Percentiles rank a stretch among this genome's conserved stretches.
Evolutionary conservation across 345 rosid species (phyloP).

Genomic region (Salix purpurea): DNA sequence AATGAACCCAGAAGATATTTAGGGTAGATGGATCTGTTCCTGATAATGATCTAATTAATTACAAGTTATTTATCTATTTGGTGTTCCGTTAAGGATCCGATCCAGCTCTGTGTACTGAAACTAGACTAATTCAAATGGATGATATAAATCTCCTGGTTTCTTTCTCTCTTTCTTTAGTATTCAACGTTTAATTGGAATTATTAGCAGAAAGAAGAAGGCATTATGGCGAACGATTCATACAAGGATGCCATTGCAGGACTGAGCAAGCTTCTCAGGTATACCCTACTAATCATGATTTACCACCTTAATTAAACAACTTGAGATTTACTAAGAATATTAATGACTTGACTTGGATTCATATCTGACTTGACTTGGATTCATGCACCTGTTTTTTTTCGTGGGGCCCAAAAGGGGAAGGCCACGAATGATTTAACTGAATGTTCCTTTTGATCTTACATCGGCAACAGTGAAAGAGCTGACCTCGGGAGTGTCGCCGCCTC

Average conservation of each 20-base stretch:
- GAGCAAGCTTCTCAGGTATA: slow-evolving; percentile 75
- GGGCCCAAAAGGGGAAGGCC: neutral
- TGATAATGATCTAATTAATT: neutral
- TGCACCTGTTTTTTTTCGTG: neutral
- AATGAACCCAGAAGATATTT: neutral
- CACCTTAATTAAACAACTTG: neutral
- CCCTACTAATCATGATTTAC: neutral
- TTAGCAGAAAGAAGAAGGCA: slow-evolving; percentile 29
- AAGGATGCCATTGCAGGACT: slow-evolving; percentile 75
- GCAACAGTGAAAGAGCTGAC: slow-evolving; percentile 55
- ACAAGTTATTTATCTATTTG: neutral
- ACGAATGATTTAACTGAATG: slow-evolving; percentile 2
- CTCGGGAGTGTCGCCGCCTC: slow-evolving; percentile 73
- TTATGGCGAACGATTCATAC: slow-evolving; percentile 54
- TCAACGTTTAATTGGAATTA: neutral
- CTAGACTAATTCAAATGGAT: neutral
- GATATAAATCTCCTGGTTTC: neutral
- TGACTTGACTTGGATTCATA: neutral
- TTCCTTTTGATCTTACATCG: neutral
- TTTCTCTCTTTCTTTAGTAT: neutral
- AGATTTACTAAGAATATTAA: neutral
- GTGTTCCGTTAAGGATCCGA: neutral
- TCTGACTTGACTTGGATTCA: neutral
- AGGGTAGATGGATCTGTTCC: neutral
- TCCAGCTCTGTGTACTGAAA: neutral